Conservation (phyloP, 768 basidiomycete species). For the Rhodotorula graminis region DNA sequence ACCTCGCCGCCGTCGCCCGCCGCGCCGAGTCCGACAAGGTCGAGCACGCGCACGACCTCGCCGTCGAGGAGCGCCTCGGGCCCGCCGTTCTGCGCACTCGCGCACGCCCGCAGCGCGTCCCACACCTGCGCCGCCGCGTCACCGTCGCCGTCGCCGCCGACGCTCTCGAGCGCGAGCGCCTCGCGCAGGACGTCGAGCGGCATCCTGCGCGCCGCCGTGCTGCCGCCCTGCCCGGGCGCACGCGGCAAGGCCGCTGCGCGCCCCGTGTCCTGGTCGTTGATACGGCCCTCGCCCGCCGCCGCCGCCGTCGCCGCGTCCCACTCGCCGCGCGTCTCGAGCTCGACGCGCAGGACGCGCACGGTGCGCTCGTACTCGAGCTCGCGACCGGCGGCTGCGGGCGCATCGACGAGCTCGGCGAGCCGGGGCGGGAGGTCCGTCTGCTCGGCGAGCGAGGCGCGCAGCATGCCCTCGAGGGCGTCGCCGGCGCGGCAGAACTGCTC, state of each 20-base stretch:
- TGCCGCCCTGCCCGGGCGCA: background rate
- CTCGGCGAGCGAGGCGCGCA: conserved; percentile 19
- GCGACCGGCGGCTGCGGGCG: background rate
- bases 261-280: conserved; percentile 34
- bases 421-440: conserved; percentile 21
- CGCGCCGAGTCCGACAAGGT: conserved; percentile 9
- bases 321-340: conserved; percentile 14
- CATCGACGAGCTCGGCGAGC: conserved; percentile 13
- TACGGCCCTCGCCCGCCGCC: background rate
- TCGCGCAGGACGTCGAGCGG: conserved; percentile 19
- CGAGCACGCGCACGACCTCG: conserved; percentile 18
- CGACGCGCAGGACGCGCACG: conserved; percentile 13
- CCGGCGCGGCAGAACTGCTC: conserved; percentile 7
- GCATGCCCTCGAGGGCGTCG: conserved; percentile 16
- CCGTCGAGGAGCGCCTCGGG: conserved; percentile 10
- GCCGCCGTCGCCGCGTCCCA: conserved; percentile 5
- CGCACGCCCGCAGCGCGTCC: background rate
- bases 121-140: conserved; percentile 1
- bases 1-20: background rate
- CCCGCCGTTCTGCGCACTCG: too few species aligned
- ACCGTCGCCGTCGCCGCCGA: background rate
- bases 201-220: background rate
- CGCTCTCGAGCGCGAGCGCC: conserved; percentile 5
- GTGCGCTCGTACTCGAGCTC: background rate
- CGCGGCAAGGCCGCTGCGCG: background rate